Conservation (phyloP, 164 flowering plant genomes). For the Kalanchoe fedtschenkoi region DNA sequence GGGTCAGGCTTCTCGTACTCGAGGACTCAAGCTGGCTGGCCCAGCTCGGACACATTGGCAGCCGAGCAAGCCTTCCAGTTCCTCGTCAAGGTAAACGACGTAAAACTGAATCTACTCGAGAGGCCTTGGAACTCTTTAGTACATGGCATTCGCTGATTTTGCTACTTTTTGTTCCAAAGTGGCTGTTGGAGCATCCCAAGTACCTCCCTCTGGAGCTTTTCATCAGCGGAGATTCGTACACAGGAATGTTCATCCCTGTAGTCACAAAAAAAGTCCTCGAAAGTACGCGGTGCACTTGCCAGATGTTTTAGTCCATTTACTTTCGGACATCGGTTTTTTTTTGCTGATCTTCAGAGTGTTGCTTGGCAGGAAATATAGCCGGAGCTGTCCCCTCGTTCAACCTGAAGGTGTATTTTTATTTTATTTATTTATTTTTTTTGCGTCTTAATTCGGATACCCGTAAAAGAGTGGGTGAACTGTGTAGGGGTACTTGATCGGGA, state of each 20-base stretch:
- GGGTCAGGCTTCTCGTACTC: constrained; percentile 44
- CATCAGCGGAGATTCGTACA: constrained; percentile 23
- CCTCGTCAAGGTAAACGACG: constrained; percentile 13
- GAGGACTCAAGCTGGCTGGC: constrained; percentile 9
- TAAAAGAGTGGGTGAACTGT: background rate
- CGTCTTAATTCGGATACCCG: background rate
- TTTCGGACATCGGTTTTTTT: background rate
- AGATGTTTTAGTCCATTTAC: no score
- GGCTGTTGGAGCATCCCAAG: constrained; percentile 17
- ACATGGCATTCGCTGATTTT: no score
- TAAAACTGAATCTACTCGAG: background rate
- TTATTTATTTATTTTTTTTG: background rate
- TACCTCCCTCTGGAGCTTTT: constrained; percentile 14
- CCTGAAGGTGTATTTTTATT: no score
- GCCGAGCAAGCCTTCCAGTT: constrained; percentile 13
- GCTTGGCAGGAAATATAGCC: background rate
- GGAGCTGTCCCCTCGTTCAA: background rate
- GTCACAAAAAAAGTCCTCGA: constrained; percentile 14
- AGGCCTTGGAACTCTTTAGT: background rate
- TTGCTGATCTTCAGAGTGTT: background rate
- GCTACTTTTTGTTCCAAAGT: constrained; percentile 12
- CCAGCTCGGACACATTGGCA: constrained; percentile 9
- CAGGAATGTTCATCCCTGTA: constrained; percentile 20
- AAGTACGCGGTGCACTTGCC: constrained; percentile 10
- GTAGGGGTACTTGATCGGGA: constrained; percentile 45